phyloP scores from a whole-genome alignment of 441 rosid species.

The Adansonia gregorii region DNA sequence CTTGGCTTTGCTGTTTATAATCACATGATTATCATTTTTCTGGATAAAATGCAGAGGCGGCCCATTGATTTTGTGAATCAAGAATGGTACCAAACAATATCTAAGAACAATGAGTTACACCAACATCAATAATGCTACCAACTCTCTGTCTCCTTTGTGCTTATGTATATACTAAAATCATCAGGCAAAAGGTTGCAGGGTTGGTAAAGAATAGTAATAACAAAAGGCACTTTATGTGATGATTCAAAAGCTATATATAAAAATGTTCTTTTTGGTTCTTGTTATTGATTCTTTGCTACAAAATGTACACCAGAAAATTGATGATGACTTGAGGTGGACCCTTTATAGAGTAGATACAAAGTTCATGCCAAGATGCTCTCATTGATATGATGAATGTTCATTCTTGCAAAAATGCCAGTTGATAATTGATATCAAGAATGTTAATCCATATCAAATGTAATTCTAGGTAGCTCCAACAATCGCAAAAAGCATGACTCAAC shows the following conservation, averaged over 20 bases:
- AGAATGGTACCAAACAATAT: background rate
- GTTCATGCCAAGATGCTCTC: too few species aligned
- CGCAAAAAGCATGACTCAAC: slow-evolving; percentile 41
- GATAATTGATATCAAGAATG: background rate
- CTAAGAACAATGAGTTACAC: background rate
- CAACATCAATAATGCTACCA: background rate
- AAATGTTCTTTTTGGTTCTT: too few species aligned
- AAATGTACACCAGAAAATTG: background rate
- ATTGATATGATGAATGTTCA: background rate
- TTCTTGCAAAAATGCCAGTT: background rate
- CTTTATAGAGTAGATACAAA: background rate
- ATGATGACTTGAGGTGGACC: background rate
- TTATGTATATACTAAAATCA: background rate
- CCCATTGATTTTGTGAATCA: background rate
- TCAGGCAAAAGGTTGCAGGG: background rate
- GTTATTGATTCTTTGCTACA: background rate
- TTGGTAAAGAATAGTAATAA: background rate
- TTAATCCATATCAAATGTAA: background rate
- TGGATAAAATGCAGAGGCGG: background rate
- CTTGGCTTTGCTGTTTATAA: background rate
- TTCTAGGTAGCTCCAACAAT: slow-evolving; percentile 36
- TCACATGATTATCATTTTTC: background rate
- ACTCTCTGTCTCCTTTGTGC: background rate
- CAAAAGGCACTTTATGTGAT: background rate
- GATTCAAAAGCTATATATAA: background rate